Conservation (phyloP, 495 filamentous ascomycete species). For the Patellaria atrata region DNA sequence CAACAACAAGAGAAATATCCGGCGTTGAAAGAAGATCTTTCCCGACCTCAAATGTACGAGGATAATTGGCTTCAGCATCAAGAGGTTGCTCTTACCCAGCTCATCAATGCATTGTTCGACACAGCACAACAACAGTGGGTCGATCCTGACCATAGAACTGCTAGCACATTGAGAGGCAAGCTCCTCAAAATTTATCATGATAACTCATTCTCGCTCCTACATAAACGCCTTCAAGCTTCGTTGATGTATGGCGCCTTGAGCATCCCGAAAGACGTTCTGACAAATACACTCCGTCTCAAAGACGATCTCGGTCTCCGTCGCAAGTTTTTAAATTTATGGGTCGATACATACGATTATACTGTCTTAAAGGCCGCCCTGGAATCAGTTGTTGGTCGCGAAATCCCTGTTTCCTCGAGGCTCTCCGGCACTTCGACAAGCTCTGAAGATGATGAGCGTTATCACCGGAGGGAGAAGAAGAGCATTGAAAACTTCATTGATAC, state of each 20-base stretch:
- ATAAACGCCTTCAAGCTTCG: slow-evolving; percentile 48
- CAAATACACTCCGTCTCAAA: slow-evolving; percentile 33
- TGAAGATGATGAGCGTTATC: slow-evolving; percentile 14
- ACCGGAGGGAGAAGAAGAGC: slow-evolving; percentile 26
- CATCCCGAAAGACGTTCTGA: slow-evolving; percentile 37
- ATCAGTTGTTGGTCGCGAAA: slow-evolving; percentile 44
- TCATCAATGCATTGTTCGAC: slow-evolving; percentile 43
- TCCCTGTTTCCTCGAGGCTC: slow-evolving; percentile 20
- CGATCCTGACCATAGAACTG: slow-evolving; percentile 4
- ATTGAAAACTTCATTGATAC: slow-evolving; percentile 40
- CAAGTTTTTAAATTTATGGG: slow-evolving; percentile 43
- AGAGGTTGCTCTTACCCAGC: slow-evolving; percentile 45
- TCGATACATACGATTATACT: slow-evolving; percentile 40
- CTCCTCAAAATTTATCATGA: slow-evolving; percentile 44
- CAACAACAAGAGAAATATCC: slow-evolving; percentile 31
- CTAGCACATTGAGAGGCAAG: slow-evolving; percentile 22
- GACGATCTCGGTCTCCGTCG: slow-evolving; percentile 45
- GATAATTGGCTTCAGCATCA: slow-evolving; percentile 52
- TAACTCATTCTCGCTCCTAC: slow-evolving; percentile 35
- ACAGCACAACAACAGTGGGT: slow-evolving; percentile 14
- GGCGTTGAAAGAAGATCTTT: slow-evolving; percentile 39
- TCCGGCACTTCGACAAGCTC: slow-evolving; percentile 17
- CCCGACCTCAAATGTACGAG: slow-evolving; percentile 45
- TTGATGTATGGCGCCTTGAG: slow-evolving; percentile 47
- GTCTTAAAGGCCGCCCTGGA: slow-evolving; percentile 40